These are phyloP conservation scores for Claviceps paspali DNA, from an alignment of 2,329 filamentous ascomycete genomes.

Conservation along the genomic window DNA sequence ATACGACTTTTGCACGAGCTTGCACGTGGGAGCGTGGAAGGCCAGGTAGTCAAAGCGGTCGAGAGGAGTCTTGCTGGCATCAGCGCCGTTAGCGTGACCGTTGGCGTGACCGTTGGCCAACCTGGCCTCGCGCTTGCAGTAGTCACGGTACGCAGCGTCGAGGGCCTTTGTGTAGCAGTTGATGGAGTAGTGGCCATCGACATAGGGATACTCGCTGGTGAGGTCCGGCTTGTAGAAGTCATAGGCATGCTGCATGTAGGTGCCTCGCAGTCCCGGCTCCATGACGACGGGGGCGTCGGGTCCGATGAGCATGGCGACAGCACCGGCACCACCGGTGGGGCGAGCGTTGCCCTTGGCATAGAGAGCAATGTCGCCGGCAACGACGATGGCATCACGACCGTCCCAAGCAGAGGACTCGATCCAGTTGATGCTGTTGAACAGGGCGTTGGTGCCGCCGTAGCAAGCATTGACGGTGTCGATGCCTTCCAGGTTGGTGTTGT, in stretches of 20 bases:
- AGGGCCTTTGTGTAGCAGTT: conserved; percentile 71
- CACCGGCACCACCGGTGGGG: conserved; percentile 67
- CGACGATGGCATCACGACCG: conserved; percentile 64
- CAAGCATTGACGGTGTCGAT: conserved; percentile 74
- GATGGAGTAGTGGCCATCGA: conserved; percentile 71
- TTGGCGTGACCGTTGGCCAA: conserved; percentile 35
- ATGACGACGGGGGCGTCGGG: conserved; percentile 62
- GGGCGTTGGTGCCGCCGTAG: conserved; percentile 73
- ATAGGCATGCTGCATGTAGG: conserved; percentile 71
- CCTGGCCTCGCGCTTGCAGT: conserved; percentile 56
- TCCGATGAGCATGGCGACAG: conserved; percentile 64
- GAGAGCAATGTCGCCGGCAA: conserved; percentile 70
- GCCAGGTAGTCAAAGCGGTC: conserved; percentile 73
- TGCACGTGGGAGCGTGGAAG: conserved; percentile 79
- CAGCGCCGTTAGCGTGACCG: conserved; percentile 32
- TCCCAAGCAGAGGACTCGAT: conserved; percentile 79
- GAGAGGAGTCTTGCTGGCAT: conserved; percentile 42
- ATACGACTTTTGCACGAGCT: conserved; percentile 75
- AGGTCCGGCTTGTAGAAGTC: conserved; percentile 87
- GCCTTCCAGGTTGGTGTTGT: conserved; percentile 74
- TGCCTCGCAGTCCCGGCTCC: conserved; percentile 65
- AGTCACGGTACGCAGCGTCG: conserved; percentile 68
- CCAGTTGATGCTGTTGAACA: conserved; percentile 78
- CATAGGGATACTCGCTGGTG: conserved; percentile 74
- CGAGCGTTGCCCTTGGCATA: conserved; percentile 74